These are phyloP conservation scores for Cladophialophora exuberans DNA, from an alignment of 2,329 filamentous ascomycete genomes.

Conservation along the genomic window DNA sequence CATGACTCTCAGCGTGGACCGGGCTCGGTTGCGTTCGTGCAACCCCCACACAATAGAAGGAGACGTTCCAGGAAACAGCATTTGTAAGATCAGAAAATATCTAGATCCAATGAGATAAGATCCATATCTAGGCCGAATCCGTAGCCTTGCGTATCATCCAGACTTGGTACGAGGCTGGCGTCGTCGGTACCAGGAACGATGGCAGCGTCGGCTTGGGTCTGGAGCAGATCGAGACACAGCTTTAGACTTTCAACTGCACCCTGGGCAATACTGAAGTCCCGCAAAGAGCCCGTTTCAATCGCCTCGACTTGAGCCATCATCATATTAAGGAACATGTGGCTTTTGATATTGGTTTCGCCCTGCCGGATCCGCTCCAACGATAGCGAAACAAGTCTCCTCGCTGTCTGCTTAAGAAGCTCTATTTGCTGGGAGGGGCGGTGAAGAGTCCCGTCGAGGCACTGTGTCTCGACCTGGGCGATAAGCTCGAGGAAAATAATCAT, in stretches of 20 bases:
- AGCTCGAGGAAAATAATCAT: slow-evolving; percentile 53
- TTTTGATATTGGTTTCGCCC: slow-evolving; percentile 41
- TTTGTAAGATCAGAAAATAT: too few relatives aligned
- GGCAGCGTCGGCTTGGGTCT: neutral
- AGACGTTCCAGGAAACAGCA: too few relatives aligned
- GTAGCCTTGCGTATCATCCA: neutral
- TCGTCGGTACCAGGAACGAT: neutral
- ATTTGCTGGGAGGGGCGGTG: slow-evolving; percentile 13
- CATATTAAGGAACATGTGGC: slow-evolving; percentile 37
- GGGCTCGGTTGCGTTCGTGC: too few relatives aligned
- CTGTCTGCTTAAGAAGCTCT: slow-evolving; percentile 30
- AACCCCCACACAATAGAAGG: too few relatives aligned
- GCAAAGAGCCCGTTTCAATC: slow-evolving; percentile 10
- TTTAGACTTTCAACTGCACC: slow-evolving; percentile 33
- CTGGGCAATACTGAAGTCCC: slow-evolving; percentile 46
- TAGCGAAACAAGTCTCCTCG: slow-evolving; percentile 31
- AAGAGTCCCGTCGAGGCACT: slow-evolving; percentile 12
- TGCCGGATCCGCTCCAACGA: slow-evolving; percentile 34
- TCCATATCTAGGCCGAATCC: too few relatives aligned
- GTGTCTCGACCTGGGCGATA: slow-evolving; percentile 45
- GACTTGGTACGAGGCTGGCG: neutral
- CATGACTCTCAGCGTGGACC: too few relatives aligned
- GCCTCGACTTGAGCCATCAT: slow-evolving; percentile 33
- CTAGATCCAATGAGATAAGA: too few relatives aligned
- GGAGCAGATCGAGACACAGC: slow-evolving; percentile 20